Conservation (phyloP, 2,329 filamentous ascomycete species). For the Botrytis medusae region DNA sequence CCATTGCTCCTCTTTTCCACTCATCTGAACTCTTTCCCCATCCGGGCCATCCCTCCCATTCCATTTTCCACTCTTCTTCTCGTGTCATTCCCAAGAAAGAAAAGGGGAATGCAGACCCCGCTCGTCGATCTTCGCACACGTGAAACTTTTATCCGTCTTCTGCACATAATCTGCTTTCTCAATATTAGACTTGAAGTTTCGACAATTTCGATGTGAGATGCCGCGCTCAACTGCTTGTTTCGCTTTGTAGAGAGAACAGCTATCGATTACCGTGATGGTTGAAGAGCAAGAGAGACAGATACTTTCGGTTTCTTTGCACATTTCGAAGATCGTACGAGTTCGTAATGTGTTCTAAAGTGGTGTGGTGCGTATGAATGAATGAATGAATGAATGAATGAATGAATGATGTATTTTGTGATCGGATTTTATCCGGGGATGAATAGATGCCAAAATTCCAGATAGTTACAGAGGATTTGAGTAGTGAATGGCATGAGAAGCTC, state of each 20-base stretch:
- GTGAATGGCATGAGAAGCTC: background rate
- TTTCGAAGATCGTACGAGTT: background rate
- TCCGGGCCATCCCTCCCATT: background rate
- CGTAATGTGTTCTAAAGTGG: background rate
- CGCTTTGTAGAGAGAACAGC: background rate
- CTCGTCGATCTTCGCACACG: background rate
- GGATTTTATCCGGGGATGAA: background rate
- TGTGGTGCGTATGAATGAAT: background rate
- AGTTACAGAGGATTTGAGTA: background rate
- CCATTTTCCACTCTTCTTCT: background rate
- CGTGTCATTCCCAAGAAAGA: background rate
- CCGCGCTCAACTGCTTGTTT: background rate
- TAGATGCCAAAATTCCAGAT: background rate
- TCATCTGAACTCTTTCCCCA: background rate
- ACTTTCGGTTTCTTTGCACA: background rate
- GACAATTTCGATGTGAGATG: background rate
- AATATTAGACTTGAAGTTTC: background rate
- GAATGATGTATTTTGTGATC: background rate
- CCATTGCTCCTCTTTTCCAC: background rate
- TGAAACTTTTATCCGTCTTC: background rate
- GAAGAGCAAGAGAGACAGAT: background rate
- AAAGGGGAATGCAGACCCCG: background rate
- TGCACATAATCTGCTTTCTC: background rate
- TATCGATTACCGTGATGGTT: background rate
- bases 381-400: background rate